Base-by-base conservation (phyloP, 176 grass and related monocot species). In the Oryza glaberrima region DNA sequence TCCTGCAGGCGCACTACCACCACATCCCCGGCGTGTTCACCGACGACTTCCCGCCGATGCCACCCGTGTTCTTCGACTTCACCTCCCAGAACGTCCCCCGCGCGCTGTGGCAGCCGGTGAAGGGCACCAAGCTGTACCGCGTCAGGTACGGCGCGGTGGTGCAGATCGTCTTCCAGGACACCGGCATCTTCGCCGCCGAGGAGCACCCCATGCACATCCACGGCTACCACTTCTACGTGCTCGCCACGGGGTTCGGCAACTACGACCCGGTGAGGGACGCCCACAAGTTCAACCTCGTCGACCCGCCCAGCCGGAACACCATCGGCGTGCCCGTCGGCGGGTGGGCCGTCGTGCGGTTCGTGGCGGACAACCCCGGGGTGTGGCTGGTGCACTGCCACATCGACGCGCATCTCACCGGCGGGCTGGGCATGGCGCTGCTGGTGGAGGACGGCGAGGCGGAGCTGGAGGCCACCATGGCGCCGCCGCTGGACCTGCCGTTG, bases 181-280 rank as follows among this genome's bases (percentile, higher is more conserved):
- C 96, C 11, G 87, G 89, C 73, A 92, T 98, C 45, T 84, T 99
- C 58, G 70, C 48, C 41, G 73, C 86, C 0, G 93, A 94, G 48
- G 93, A 99, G 77, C 96, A 99, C 83, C 96, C 93, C 1, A 99
- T 94, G 91, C 96, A 99, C 87, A 77, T 99, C 78, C 96, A 99
- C 22, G 96, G 96, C 0, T 94, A 96, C 93, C 88, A 92, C 52
- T 96, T 99, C 84, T 96, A 91, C 88, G 91, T 96, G 84, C 89
- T 96, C 17, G 96, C 90, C 32, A 92, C 83, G 4, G 96, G 93
- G 4, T 96, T 94, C 77, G 96, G 93, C 23, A 99, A 96, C 78
- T 96, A 89, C 75, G 54, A 99, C 65, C 91, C 88, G 22, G 79
- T 30, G 48, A 60, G 79, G 6, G 96, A 99, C 87, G 35, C 11